phyloP scores from a whole-genome alignment of 106 monocot species.

The Allium fistulosum region DNA sequence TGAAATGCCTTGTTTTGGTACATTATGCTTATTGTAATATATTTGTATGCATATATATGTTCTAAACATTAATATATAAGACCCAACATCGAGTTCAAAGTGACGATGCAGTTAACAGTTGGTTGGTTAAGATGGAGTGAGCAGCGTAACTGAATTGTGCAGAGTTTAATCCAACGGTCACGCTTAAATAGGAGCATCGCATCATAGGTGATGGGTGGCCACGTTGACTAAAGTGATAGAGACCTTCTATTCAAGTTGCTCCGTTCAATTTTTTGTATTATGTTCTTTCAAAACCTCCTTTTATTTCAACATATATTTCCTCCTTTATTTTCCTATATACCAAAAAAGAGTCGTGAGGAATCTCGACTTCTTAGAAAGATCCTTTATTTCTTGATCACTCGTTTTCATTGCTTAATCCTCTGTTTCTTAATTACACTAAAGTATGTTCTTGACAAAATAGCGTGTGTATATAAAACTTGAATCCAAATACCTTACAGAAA shows the following conservation, averaged over 20 bases:
- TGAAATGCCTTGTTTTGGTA: background rate
- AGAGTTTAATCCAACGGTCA: constrained; percentile 1
- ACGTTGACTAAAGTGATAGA: constrained; percentile 7
- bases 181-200: background rate
- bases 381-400: background rate
- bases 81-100: background rate
- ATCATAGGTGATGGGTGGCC: constrained; percentile 11
- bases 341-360: constrained; percentile 15
- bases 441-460: background rate
- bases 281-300: too few relatives aligned
- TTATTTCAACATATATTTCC: background rate
- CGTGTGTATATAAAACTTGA: background rate
- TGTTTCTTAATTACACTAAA: background rate
- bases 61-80: too few relatives aligned
- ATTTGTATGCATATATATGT: too few relatives aligned
- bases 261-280: background rate
- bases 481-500: too few relatives aligned
- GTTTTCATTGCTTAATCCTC: background rate
- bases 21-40: background rate
- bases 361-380: constrained; percentile 8
- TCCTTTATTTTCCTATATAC: background rate
- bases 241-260: constrained; percentile 10
- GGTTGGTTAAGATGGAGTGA: background rate
- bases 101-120: background rate
- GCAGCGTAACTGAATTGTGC: constrained; percentile 1